Evolutionary conservation across 176 grass and related monocot species (phyloP), one percentile per base, ranked within the genome.

Genomic region (Puya raimondii): DNA sequence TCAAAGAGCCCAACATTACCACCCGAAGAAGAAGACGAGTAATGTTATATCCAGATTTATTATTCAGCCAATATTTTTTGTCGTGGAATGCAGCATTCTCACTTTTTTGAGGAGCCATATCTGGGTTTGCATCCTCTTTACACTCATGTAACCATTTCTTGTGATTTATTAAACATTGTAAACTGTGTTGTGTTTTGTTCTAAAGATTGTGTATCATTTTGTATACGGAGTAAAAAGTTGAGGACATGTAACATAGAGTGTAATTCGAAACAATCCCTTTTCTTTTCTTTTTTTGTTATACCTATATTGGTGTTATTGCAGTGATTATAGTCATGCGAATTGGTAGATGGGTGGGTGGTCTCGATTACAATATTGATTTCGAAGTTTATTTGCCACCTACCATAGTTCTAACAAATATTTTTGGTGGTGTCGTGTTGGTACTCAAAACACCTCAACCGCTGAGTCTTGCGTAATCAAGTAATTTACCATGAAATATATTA

Each of bases 1-100:
- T 85, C 89, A 33, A 87, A 85, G 14, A 90, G 88, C 53, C 89
- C 93, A 51, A 97, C 93, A 10, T 70, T 97, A 23, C 89, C 89
- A 7, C 73, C 83, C 8, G 89, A 89, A 50, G 83, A 84, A 3
- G 88, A 96, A 48, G 91, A 91, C 47, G 84, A 92, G 63, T 89
- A 90, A 75, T 69, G 48, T 63, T 3, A 48, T 9, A 49, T 23
- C 25, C 50, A 18, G 64, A 53, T 23, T 26, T 74, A 66, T 49
- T 78, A 51, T 23, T 27, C 64, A 3, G 26, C 20, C 27, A 49
- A 33, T 12, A 21, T 13, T 57, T 52, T 69, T 12, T 57, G 51
- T 16, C 13, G 12, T 17, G 9, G 64, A 67, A 64, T 75, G 54
- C 57, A 12, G 29, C 11, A 65, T 33, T 26, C 59, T 63, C 64